Conservation (phyloP, 352 stramenopile species). For the Phytophthora fragariaefolia region DNA sequence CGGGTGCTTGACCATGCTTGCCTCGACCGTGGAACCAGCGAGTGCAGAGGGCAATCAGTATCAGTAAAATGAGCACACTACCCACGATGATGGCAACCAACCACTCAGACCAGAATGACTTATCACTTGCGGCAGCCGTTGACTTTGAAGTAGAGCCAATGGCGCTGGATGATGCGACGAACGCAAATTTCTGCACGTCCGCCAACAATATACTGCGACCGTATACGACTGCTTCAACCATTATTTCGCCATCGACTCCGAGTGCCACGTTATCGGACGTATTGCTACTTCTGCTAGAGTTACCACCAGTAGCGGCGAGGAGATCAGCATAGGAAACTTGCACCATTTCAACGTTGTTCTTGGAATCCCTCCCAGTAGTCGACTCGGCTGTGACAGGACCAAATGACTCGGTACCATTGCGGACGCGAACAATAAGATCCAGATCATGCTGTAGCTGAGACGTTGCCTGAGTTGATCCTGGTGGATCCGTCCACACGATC, state of each 20-base stretch:
- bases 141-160: conserved; percentile 62
- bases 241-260: conserved; percentile 60
- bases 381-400: conserved; percentile 62
- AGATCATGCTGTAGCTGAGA: conserved; percentile 81
- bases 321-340: conserved; percentile 74
- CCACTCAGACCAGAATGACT: conserved; percentile 68
- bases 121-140: conserved; percentile 22
- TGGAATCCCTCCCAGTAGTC: conserved; percentile 58
- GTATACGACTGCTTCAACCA: conserved; percentile 76
- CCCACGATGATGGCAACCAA: conserved; percentile 53
- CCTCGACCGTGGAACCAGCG: conserved; percentile 40
- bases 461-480: conserved; percentile 66
- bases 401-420: conserved; percentile 63
- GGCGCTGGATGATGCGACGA: conserved; percentile 80
- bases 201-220: conserved; percentile 66
- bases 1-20: conserved; percentile 17
- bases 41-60: conserved; percentile 48
- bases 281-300: conserved; percentile 33
- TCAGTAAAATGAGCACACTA: conserved; percentile 57
- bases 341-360: conserved; percentile 91
- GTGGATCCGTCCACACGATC: conserved; percentile 81
- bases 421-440: conserved; percentile 72
- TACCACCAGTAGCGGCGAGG: conserved; percentile 44
- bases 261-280: conserved; percentile 29
- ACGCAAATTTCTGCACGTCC: conserved; percentile 70